A percentile compares a stretch with the other conserved stretches of the same genome.
Evolutionary conservation across 2,329 filamentous ascomycete species (phyloP).

Genomic region (Beauveria bassiana): DNA sequence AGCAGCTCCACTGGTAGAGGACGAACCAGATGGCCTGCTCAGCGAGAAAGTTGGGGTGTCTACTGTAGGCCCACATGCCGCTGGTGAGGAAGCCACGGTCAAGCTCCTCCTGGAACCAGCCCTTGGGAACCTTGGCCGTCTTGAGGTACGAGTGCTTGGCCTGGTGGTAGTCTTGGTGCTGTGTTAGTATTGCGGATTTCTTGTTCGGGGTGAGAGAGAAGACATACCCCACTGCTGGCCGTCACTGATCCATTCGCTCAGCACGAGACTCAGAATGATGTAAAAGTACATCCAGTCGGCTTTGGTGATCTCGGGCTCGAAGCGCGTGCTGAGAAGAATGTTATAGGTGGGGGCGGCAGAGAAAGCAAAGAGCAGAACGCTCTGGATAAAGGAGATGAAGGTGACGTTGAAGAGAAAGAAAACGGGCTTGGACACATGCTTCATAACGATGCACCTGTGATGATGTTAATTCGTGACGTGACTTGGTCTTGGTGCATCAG

Average conservation of each 20-base stretch:
- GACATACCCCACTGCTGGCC: slow-evolving; percentile 82
- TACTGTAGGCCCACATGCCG: slow-evolving; percentile 79
- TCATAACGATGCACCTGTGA: slow-evolving; percentile 60
- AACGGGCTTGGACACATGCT: slow-evolving; percentile 50
- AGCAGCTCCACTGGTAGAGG: slow-evolving; percentile 83
- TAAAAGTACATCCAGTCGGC: slow-evolving; percentile 42
- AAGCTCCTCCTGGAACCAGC: slow-evolving; percentile 64
- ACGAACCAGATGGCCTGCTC: slow-evolving; percentile 88
- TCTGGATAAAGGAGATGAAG: slow-evolving; percentile 85
- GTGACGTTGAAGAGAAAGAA: slow-evolving; percentile 81
- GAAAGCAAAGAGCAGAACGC: slow-evolving; percentile 71
- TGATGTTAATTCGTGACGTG: slow-evolving; percentile 17
- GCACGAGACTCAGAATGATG: slow-evolving; percentile 41
- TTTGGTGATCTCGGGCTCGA: slow-evolving; percentile 42
- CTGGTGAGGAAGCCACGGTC: slow-evolving; percentile 82
- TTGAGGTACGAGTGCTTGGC: slow-evolving; percentile 72
- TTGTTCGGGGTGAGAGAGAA: background rate
- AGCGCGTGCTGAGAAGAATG: slow-evolving; percentile 63
- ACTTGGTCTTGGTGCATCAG: background rate
- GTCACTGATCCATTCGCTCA: slow-evolving; percentile 75
- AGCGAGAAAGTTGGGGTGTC: slow-evolving; percentile 91
- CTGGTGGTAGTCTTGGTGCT: slow-evolving; percentile 58
- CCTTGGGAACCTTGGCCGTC: slow-evolving; percentile 60
- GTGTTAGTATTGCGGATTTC: background rate
- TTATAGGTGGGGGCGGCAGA: slow-evolving; percentile 72